Conservation (phyloP, 129 eudicot species). For the Chrysanthemum makinoi region DNA sequence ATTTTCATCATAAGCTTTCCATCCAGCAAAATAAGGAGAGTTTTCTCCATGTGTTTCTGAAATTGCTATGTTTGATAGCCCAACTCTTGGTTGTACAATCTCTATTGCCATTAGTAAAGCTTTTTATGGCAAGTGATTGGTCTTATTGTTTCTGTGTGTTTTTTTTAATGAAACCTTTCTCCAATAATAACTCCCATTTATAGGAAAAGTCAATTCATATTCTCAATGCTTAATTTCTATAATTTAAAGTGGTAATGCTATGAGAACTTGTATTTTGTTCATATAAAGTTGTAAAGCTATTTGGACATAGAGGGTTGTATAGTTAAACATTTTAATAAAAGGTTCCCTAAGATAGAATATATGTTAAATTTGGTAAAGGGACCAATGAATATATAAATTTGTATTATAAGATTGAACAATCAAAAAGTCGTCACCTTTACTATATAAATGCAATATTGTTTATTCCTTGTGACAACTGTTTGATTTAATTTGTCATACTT, state of each 20-base stretch:
- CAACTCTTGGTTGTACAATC: conserved; percentile 43
- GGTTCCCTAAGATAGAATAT: neutral
- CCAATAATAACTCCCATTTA: conserved; percentile 38
- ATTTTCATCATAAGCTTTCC: conserved; percentile 92
- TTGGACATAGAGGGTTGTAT: conserved; percentile 5
- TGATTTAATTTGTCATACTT: conserved; percentile 37
- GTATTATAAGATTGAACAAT: conserved; percentile 57
- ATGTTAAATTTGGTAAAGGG: conserved; percentile 17
- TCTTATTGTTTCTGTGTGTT: conserved; percentile 8
- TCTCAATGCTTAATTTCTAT: conserved; percentile 14
- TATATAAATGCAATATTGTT: conserved; percentile 13
- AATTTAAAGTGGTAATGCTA: neutral
- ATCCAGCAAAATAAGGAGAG: conserved; percentile 92
- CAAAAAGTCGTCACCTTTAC: conserved; percentile 47
- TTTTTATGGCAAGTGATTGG: conserved; percentile 12
- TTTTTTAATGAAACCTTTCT: conserved; percentile 31
- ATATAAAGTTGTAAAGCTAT: neutral
- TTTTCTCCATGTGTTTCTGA: conserved; percentile 94
- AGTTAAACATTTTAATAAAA: neutral
- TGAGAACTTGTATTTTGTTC: conserved; percentile 18
- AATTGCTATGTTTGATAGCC: conserved; percentile 57
- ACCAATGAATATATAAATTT: conserved; percentile 65
- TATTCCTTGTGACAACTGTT: conserved; percentile 79
- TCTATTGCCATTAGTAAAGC: conserved; percentile 51
- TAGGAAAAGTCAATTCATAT: conserved; percentile 24